These are phyloP conservation scores for Achlya hypogyna DNA, from an alignment of 352 stramenopile species.

Conservation along the genomic window DNA sequence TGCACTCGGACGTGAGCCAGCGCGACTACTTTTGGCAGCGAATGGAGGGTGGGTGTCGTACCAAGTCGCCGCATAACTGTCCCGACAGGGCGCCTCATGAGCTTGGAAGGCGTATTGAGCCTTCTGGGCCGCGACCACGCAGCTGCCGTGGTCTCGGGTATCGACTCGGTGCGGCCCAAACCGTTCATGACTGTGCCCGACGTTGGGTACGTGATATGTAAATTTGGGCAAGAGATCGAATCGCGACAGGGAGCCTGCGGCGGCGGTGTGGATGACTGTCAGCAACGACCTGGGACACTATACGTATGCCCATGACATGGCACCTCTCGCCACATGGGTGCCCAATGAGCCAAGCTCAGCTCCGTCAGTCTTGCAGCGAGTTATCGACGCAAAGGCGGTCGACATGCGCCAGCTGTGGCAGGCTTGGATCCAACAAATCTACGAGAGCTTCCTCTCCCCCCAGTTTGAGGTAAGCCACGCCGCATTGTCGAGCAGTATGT, in stretches of 20 bases:
- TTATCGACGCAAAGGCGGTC: not conserved
- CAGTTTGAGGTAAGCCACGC: conserved; percentile 25
- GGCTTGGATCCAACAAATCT: conserved; percentile 36
- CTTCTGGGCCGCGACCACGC: not conserved
- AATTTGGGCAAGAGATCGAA: not conserved
- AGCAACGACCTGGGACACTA: not conserved
- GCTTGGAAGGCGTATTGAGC: conserved; percentile 40
- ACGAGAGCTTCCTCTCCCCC: conserved; percentile 33
- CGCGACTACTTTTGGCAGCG: conserved; percentile 44
- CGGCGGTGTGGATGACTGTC: not conserved
- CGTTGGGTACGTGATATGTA: not conserved
- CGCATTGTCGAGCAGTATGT: not conserved
- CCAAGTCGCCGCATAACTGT: not conserved
- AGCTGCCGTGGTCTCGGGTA: not conserved
- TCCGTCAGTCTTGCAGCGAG: not conserved
- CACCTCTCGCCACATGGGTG: conserved; percentile 33
- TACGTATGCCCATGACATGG: not conserved
- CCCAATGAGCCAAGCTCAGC: conserved; percentile 14
- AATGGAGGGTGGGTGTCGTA: conserved; percentile 29
- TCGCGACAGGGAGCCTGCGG: not conserved
- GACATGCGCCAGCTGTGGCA: conserved; percentile 32
- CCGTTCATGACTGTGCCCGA: not conserved
- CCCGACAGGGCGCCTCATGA: conserved; percentile 35
- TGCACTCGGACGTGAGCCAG: conserved; percentile 8
- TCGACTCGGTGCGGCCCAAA: not conserved